phyloP scores from a whole-genome alignment of 345 rosid genomes.

The Cardamine resedifolia region DNA sequence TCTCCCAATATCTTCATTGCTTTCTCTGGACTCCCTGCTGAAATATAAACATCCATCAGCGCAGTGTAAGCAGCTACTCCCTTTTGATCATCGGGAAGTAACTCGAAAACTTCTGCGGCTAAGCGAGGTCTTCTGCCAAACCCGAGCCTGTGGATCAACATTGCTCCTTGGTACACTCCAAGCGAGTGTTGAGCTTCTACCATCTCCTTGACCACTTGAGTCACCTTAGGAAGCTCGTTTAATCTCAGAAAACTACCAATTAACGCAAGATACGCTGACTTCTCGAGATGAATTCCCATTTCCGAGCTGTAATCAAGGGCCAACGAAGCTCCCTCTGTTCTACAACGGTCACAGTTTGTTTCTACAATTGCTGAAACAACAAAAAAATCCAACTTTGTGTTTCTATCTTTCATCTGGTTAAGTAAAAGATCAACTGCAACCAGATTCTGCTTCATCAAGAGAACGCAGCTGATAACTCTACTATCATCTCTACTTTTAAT shows the following conservation, averaged over 20 bases:
- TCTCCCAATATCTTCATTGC: conserved; percentile 58
- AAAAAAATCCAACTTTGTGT: conserved; percentile 43
- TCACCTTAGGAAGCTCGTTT: conserved; percentile 43
- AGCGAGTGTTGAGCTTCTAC: conserved; percentile 52
- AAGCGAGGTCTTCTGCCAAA: conserved; percentile 62
- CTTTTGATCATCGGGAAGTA: conserved; percentile 58
- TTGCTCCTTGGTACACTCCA: conserved; percentile 60
- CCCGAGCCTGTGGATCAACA: conserved; percentile 69
- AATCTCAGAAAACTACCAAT: conserved; percentile 56
- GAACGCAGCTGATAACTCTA: conserved; percentile 45
- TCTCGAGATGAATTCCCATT: conserved; percentile 52
- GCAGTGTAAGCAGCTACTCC: conserved; percentile 72
- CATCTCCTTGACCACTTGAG: conserved; percentile 56
- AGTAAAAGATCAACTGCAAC: conserved; percentile 58
- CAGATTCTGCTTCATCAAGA: conserved; percentile 69
- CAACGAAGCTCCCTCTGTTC: conserved; percentile 58
- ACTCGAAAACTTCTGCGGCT: conserved; percentile 62
- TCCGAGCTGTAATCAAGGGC: conserved; percentile 60
- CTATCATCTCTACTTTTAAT: conserved; percentile 33
- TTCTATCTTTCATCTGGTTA: conserved; percentile 42
- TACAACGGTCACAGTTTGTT: conserved; percentile 42
- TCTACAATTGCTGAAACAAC: conserved; percentile 53
- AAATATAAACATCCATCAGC: conserved; percentile 59
- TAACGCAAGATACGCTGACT: conserved; percentile 56
- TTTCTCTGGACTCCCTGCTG: conserved; percentile 73